Percentiles rank a stretch among this genome's conserved stretches.
Evolutionary conservation across 768 basidiomycete species (phyloP).

Genomic region (Glaciozyma antarctica): DNA sequence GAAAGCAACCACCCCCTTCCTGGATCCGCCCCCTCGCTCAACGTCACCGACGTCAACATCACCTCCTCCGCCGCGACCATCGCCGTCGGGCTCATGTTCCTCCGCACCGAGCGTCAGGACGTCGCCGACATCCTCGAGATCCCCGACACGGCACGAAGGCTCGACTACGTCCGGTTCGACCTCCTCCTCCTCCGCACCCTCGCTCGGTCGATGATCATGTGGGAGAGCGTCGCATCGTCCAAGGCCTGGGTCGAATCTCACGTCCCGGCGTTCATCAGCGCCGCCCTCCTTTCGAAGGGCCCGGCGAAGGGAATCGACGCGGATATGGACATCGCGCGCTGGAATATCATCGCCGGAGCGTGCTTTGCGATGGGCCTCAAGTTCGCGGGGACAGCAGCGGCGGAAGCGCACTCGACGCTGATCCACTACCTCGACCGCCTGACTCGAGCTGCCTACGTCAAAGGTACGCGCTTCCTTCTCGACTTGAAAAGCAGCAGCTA

Average conservation of each 20-base stretch:
- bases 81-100: conserved; percentile 84
- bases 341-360: conserved; percentile 78
- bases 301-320: conserved; percentile 51
- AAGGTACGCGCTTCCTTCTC: conserved; percentile 47
- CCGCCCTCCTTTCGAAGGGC: conserved; percentile 43
- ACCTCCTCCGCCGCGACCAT: conserved; percentile 87
- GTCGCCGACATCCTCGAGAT: conserved; percentile 76
- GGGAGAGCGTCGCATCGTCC: conserved; percentile 64
- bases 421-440: conserved; percentile 73
- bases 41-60: conserved; percentile 66
- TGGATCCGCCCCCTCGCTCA: conserved; percentile 1
- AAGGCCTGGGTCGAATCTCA: conserved; percentile 43
- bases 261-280: conserved; percentile 58
- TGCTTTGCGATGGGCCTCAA: conserved; percentile 88
- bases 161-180: conserved; percentile 80
- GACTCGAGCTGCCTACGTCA: conserved; percentile 58
- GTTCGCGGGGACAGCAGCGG: conserved; percentile 84
- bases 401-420: conserved; percentile 75
- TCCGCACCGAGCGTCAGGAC: conserved; percentile 71
- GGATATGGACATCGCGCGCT: conserved; percentile 68
- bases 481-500: neutral
- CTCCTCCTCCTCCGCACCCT: conserved; percentile 75
- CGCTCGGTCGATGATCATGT: conserved; percentile 70
- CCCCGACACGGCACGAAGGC: conserved; percentile 64
- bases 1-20: conserved; percentile 17